Evolutionary conservation across 2,329 filamentous ascomycete species (phyloP), one percentile per base, ranked within the genome.

Genomic region (Venturia effusa): DNA sequence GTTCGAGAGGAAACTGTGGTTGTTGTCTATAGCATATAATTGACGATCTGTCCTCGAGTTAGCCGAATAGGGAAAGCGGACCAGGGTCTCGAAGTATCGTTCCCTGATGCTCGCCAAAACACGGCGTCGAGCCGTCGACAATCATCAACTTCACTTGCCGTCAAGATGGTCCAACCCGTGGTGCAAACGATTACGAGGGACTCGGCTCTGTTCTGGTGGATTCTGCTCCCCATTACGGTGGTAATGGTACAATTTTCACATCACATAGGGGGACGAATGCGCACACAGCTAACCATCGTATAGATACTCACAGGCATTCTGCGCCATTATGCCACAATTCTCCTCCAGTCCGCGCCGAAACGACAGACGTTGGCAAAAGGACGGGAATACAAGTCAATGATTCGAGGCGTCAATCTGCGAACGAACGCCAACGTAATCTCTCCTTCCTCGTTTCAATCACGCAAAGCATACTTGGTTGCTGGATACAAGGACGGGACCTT

Each of bases 131-230:
- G 13, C 6, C 51, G 13, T 57, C 27, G 27, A 37, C 51, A 32
- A 34, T 11, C 51, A 43, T 37, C 63, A 59, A 34, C 62, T 11
- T 32, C 30, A 34, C 51, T 34, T 59, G 17, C 45, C 59, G 48
- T 61, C 68, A 72, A 79, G 62, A 97, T 97, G 93, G 88, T 89
- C 71, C 87, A 94, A 79, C 82, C 88, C 69, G 84, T 89, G 68
- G 88, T 90, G 70, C 94, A 99, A 82, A 94, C 92, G 81, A 97
- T 99, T 84, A 89, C 96, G 80, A 80, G 94, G 84, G 95, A 99
- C 88, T 93, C 94, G 73, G 92, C 96, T 78, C 83, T 99, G 68
- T 96, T 99, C 80, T 97, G 97, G 83, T 99, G 94, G 94, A 99
- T 99, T 77, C 83, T 99, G 66, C 88, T 97, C 67, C 94, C 94